These are phyloP conservation scores for Claviceps capensis DNA, from an alignment of 2,329 filamentous ascomycete species.

Conservation along the genomic window DNA sequence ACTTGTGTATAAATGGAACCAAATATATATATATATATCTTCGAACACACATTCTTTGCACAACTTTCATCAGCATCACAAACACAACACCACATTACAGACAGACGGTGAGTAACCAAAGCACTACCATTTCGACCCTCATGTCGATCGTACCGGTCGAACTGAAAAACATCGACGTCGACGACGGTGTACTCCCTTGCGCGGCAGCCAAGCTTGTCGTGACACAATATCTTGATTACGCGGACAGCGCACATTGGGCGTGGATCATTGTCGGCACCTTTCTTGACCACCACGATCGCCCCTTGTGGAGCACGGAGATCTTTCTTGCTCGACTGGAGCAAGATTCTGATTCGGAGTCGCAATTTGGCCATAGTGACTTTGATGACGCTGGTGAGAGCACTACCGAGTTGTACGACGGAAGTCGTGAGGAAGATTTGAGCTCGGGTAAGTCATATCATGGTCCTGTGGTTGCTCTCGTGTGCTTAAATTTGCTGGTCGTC, in stretches of 20 bases:
- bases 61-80: neutral
- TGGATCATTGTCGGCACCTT: slow-evolving; percentile 34
- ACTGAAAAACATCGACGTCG: slow-evolving; percentile 15
- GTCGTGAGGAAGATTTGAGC: slow-evolving; percentile 4
- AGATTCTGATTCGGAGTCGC: slow-evolving; percentile 11
- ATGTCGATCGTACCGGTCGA: slow-evolving; percentile 10
- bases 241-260: slow-evolving; percentile 25
- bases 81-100: neutral
- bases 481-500: neutral
- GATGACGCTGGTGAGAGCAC: slow-evolving; percentile 10
- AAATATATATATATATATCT: too few relatives aligned
- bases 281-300: slow-evolving; percentile 26
- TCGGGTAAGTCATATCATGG: slow-evolving; percentile 2
- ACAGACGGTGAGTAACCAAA: neutral
- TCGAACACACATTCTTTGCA: neutral
- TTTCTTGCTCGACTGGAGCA: slow-evolving; percentile 21
- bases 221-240: slow-evolving; percentile 26
- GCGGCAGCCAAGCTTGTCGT: slow-evolving; percentile 33
- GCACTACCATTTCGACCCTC: neutral
- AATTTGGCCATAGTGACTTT: slow-evolving; percentile 10
- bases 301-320: slow-evolving; percentile 33
- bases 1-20: neutral
- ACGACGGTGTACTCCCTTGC: slow-evolving; percentile 23
- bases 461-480: slow-evolving; percentile 3
- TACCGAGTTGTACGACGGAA: slow-evolving; percentile 1